A percentile compares a stretch with the other conserved stretches of the same genome.
phyloP scores from a whole-genome alignment of 306 rosid species.

The Fragaria iinumae region DNA sequence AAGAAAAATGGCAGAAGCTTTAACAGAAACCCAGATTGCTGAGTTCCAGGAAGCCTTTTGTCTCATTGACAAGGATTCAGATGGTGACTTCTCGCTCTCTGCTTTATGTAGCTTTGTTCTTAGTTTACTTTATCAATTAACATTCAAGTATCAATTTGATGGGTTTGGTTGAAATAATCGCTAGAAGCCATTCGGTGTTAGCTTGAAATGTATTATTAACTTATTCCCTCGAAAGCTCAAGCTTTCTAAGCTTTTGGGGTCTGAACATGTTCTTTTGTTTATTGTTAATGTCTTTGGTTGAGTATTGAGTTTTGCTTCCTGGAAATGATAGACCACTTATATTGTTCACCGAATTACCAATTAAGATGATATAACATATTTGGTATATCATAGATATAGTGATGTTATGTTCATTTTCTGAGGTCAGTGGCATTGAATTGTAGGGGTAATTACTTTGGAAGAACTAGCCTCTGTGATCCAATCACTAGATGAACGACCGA shows the following conservation, averaged over 20 bases:
- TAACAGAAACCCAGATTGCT: conserved; percentile 42
- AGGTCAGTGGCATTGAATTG: neutral
- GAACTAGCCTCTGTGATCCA: conserved; percentile 40
- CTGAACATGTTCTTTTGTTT: neutral
- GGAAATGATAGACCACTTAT: neutral
- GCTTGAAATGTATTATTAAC: neutral
- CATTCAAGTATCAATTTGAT: neutral
- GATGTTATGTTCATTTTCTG: neutral
- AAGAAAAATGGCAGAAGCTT: conserved; percentile 36
- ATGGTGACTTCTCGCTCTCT: conserved; percentile 32
- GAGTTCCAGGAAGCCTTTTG: conserved; percentile 55
- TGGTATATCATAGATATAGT: neutral
- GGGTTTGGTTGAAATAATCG: neutral
- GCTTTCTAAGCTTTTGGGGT: neutral
- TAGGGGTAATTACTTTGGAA: conserved; percentile 40
- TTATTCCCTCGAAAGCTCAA: neutral
- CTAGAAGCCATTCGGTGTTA: neutral
- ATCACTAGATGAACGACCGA: conserved; percentile 41
- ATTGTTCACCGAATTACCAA: neutral
- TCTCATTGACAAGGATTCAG: conserved; percentile 46
- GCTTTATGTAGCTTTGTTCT: neutral
- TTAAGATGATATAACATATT: neutral
- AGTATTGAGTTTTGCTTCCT: neutral
- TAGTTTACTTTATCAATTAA: neutral
- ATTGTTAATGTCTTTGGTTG: neutral